Base-by-base conservation (phyloP, 1,139 yeast species). In the Geotrichum restrictum region DNA sequence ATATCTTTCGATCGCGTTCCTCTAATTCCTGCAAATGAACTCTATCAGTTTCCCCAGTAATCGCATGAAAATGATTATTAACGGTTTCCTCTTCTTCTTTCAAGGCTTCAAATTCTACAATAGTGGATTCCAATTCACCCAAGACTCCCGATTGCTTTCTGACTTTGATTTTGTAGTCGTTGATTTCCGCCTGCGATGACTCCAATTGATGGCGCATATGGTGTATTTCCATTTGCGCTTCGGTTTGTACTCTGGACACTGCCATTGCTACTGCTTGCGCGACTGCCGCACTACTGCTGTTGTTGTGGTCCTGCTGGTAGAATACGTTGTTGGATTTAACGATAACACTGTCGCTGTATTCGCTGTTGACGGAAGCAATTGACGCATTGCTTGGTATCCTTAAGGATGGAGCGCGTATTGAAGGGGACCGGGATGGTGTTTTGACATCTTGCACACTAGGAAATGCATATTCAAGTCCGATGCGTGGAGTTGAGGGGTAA, bases 101-200 rank as follows among this genome's bases (percentile, higher is more conserved):
- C 13, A 66, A 56, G 33, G 52, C 44, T 45, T 66, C 64, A 31
- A 67, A 64, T 47, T 68, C 71, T 27, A 60, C 60, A 13, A 68
- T 55, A 16, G 67, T 59, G 21, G 58, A 58, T 54, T 66, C 69
- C 54, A 65, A 53, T 29, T 65, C 69, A 24, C 55, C 56, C 14
- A 67, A 57, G 27, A 65, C 51, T 21, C 56, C 56, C 13, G 57
- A 56, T 54, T 66, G 70, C 41, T 60, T 62, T 40, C 57, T 57
- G 33, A 65, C 49, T 46, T 62, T 63, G 8, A 51, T 45, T 31
- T 65, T 65, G 40, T 61, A 56, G 14, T 57, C 62, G 4, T 57
- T 51, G 13, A 61, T 49, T 18, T 52, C 52, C 11, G 24, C 44
- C 29, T 54, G 47, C 2, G 62, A 55, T 32, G 54, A 56, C 16